Conservation (phyloP, 495 filamentous ascomycete genomes). For the Aspergillus bertholletiae region DNA sequence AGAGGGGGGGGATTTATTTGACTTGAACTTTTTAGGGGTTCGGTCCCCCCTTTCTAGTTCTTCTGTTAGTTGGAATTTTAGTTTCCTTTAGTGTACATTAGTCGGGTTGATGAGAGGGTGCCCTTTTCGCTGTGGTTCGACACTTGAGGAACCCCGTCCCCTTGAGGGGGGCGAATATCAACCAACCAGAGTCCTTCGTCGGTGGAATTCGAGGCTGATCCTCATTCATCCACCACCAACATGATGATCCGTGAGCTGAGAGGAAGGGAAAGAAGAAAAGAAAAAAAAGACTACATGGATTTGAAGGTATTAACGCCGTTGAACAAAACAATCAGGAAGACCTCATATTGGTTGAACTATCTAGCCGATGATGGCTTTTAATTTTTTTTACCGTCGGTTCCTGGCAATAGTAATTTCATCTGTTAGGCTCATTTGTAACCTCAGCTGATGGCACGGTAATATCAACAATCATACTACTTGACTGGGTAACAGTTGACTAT, state of each 20-base stretch:
- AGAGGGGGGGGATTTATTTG: no score
- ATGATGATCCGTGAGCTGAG: conserved; percentile 1
- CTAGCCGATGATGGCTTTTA: not conserved
- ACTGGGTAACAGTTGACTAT: not conserved
- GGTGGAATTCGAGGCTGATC: conserved; percentile 19
- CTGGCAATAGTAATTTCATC: not conserved
- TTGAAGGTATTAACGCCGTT: no score
- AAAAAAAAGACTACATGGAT: no score
- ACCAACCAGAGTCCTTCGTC: conserved; percentile 11
- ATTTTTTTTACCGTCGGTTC: not conserved
- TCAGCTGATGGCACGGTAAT: not conserved
- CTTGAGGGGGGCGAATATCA: conserved; percentile 10
- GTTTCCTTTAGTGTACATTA: not conserved
- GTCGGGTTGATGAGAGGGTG: not conserved
- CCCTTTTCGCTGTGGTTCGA: not conserved
- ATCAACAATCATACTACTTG: not conserved
- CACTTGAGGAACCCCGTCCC: conserved; percentile 6
- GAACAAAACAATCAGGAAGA: no score
- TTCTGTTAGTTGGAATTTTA: conserved; percentile 4
- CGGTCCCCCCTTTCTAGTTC: conserved; percentile 5
- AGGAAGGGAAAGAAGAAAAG: not conserved
- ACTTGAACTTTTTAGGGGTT: conserved; percentile 11
- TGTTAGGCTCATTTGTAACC: no score
- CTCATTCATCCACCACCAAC: conserved; percentile 19
- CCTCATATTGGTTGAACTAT: no score